Base-by-base conservation (phyloP, 768 basidiomycete species). In the Porphyrellus cyaneotinctus region DNA sequence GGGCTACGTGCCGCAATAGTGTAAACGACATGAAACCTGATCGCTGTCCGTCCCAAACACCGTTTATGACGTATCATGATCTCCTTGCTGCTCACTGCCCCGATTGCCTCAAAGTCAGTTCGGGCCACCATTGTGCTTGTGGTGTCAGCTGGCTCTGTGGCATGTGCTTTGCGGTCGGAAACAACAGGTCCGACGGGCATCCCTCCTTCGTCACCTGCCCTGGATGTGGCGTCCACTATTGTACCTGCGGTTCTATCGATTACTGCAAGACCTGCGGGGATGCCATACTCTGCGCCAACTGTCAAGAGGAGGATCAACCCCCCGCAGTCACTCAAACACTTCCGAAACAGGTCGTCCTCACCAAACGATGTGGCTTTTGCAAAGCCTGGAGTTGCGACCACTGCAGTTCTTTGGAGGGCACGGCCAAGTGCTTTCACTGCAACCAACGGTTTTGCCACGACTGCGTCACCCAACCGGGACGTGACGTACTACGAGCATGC, bases 131-230 rank as follows among this genome's bases (percentile, higher is more conserved):
- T 20, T 56, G 63, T 9, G 52, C 31, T 3, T 61, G 59, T 20
- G n/a, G 0, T 2, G 0, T 0, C 10, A 0, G 0, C 6, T 62
- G 57, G 59, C 8, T 59, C 23, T 64, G 59, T 32, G 20, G 31
- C 6, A 22, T 9, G 2, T 63, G 54, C 24, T 15, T 38, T 2
- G 49, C 1, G 37, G 9, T 39, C 22, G n/a, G 26, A 28, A 53
- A 54, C 12, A 45, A 41, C n/a, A n/a, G n/a, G 22, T 6, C 32
- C 3, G 2, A 1, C 15, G 6, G 1, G 2, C 31, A 38, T 35
- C 59, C 51, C 35, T 7, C 8, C 9, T 12, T 52, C 15, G 23
- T 61, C 24, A 36, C 48, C 24, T 63, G 59, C n/a, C 56, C 62
- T 28, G 47, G 62, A 9, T 60, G 60, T n/a, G 49, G 47, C 15